phyloP scores from a whole-genome alignment of 257 asterid genomes.

The Rhazya stricta region DNA sequence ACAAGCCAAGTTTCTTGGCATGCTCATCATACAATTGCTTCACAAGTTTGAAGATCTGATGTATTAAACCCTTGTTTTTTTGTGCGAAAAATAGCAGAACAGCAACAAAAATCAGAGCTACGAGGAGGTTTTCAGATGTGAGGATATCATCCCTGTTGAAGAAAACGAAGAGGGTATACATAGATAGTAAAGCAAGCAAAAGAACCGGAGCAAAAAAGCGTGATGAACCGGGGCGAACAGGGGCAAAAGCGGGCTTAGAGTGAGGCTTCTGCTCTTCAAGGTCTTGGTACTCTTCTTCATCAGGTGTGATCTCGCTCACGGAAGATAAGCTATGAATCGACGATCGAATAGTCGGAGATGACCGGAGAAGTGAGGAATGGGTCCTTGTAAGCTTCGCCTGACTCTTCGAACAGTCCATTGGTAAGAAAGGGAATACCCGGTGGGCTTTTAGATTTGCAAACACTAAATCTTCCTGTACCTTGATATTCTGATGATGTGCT shows the following conservation, averaged over 20 bases:
- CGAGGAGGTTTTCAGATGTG: conserved; percentile 63
- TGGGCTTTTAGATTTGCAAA: conserved; percentile 13
- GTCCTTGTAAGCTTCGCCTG: conserved; percentile 75
- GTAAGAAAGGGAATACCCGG: conserved; percentile 5
- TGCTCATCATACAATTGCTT: conserved; percentile 38
- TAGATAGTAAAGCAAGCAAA: conserved; percentile 34
- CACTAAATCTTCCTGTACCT: conserved; percentile 40
- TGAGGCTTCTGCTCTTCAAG: conserved; percentile 96
- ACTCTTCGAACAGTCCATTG: conserved; percentile 77
- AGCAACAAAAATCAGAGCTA: conserved; percentile 55
- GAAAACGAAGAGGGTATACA: conserved; percentile 54
- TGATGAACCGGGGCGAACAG: conserved; percentile 11
- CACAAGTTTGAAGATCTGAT: conserved; percentile 21
- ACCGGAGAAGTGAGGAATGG: conserved; percentile 87
- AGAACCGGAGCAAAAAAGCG: conserved; percentile 41
- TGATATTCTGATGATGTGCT: conserved; percentile 38
- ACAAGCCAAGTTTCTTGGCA: conserved; percentile 36
- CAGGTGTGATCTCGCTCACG: conserved; percentile 52
- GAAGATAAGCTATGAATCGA: conserved; percentile 82
- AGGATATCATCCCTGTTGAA: conserved; percentile 41
- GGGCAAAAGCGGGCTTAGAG: conserved; percentile 32
- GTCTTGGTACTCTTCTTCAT: conserved; percentile 38
- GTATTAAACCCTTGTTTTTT: conserved; percentile 42
- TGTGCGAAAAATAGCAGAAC: conserved; percentile 44
- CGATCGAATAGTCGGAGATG: conserved; percentile 75